Evolutionary conservation across 1,139 yeast genomes (phyloP).

Genomic region (Kodamaea plutei): DNA sequence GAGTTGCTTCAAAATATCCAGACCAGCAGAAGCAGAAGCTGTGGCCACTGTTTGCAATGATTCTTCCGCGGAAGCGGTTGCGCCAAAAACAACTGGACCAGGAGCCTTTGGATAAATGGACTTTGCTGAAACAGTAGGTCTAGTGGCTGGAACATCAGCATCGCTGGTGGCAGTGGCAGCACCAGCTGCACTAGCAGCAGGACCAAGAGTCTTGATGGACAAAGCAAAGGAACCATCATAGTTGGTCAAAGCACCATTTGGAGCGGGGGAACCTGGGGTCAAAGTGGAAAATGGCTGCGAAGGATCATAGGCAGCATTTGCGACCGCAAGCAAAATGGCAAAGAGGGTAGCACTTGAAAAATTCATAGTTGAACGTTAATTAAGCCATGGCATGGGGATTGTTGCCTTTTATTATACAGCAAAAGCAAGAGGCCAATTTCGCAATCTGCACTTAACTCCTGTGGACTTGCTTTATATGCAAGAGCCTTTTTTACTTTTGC

Average conservation of each 20-base stretch:
- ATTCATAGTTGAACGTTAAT: constrained; percentile 4
- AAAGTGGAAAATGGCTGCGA: constrained; percentile 26
- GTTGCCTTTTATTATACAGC: too few relatives aligned
- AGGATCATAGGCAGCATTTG: constrained; percentile 19
- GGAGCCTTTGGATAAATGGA: constrained; percentile 6
- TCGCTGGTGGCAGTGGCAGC: constrained; percentile 6
- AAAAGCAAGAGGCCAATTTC: too few relatives aligned
- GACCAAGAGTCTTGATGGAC: constrained; percentile 19
- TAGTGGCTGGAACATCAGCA: constrained; percentile 3
- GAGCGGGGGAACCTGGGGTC: constrained; percentile 24
- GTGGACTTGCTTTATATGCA: too few relatives aligned
- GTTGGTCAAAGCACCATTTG: constrained; percentile 19
- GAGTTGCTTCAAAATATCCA: constrained; percentile 1
- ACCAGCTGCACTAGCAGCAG: constrained; percentile 14
- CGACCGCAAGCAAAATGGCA: constrained; percentile 12
- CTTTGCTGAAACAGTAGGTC: constrained; percentile 1
- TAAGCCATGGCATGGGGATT: too few relatives aligned
- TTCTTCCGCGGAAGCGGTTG: constrained; percentile 3
- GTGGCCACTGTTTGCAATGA: constrained; percentile 14
- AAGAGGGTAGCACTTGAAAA: constrained; percentile 8
- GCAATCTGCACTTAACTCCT: too few relatives aligned
- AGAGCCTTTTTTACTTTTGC: too few relatives aligned
- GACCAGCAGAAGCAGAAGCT: constrained; percentile 1
- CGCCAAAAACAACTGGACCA: constrained; percentile 7
- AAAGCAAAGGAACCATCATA: constrained; percentile 28